Evolutionary conservation across 2,329 filamentous ascomycete species (phyloP).

Genomic region (Emydomyces testavorans): DNA sequence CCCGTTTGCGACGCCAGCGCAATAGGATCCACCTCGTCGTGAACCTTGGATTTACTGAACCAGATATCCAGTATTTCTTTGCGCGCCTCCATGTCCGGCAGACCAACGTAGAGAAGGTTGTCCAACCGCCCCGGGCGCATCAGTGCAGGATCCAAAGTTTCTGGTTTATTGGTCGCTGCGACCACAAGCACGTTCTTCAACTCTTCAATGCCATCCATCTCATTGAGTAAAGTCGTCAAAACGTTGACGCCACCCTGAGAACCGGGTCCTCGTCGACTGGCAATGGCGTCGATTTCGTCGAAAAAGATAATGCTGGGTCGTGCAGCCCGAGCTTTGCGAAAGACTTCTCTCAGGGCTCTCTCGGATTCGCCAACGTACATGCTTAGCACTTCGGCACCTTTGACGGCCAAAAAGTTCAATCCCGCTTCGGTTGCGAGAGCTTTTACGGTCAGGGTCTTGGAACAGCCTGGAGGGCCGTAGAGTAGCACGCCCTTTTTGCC

Average conservation of each 20-base stretch:
- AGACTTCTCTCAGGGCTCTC: slow-evolving; percentile 70
- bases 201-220: slow-evolving; percentile 90
- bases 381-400: slow-evolving; percentile 83
- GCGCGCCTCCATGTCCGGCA: slow-evolving; percentile 61
- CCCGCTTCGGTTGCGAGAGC: slow-evolving; percentile 82
- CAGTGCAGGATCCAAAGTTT: slow-evolving; percentile 73
- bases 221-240: slow-evolving; percentile 76
- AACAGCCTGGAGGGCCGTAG: slow-evolving; percentile 87
- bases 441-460: slow-evolving; percentile 85
- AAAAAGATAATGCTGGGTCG: slow-evolving; percentile 92
- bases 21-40: slow-evolving; percentile 53
- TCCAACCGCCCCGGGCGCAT: slow-evolving; percentile 80
- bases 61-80: slow-evolving; percentile 64
- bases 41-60: slow-evolving; percentile 49
- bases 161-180: slow-evolving; percentile 82
- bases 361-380: slow-evolving; percentile 98
- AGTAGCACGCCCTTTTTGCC: slow-evolving; percentile 74
- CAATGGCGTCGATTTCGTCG: slow-evolving; percentile 88
- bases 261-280: slow-evolving; percentile 43
- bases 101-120: slow-evolving; percentile 71
- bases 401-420: slow-evolving; percentile 88
- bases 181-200: slow-evolving; percentile 75
- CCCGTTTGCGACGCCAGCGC: slow-evolving; percentile 54
- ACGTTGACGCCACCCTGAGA: slow-evolving; percentile 58
- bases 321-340: slow-evolving; percentile 72